These are phyloP conservation scores for Zygotorulaspora florentina DNA, from an alignment of 805 yeast species.

Conservation along the genomic window DNA sequence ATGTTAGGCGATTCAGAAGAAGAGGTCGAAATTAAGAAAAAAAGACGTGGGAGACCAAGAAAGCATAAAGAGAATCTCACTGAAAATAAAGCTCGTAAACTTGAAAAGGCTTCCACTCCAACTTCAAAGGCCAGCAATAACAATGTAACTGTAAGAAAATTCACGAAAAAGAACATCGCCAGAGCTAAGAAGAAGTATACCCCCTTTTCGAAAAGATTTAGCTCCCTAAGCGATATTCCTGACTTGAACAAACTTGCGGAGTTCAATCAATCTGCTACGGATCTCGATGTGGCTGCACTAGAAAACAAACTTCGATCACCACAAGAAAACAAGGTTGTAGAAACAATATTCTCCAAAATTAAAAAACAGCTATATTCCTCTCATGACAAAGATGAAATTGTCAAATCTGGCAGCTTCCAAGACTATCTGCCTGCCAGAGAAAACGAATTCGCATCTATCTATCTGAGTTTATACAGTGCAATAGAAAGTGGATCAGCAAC, in stretches of 20 bases:
- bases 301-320: slow-evolving; percentile 38
- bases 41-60: neutral
- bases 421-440: slow-evolving; percentile 79
- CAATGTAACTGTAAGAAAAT: slow-evolving; percentile 26
- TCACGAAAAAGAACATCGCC: slow-evolving; percentile 31
- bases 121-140: slow-evolving; percentile 4
- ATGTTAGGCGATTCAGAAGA: slow-evolving; percentile 1
- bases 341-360: slow-evolving; percentile 34
- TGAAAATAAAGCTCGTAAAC: slow-evolving; percentile 6
- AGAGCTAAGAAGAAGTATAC: slow-evolving; percentile 32
- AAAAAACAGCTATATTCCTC: slow-evolving; percentile 39
- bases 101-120: slow-evolving; percentile 5
- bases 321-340: slow-evolving; percentile 35
- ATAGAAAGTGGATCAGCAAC: slow-evolving; percentile 69
- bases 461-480: slow-evolving; percentile 64
- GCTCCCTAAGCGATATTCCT: slow-evolving; percentile 29
- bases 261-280: slow-evolving; percentile 23
- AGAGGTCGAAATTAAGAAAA: neutral
- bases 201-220: slow-evolving; percentile 27
- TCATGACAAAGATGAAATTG: slow-evolving; percentile 41
- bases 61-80: neutral
- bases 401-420: slow-evolving; percentile 37
- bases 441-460: slow-evolving; percentile 68
- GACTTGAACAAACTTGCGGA: slow-evolving; percentile 29
- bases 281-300: slow-evolving; percentile 23